A percentile compares a stretch with the other conserved stretches of the same genome.
phyloP scores from a whole-genome alignment of 2,329 filamentous ascomycete genomes.

The Domatiomyces globalis region DNA sequence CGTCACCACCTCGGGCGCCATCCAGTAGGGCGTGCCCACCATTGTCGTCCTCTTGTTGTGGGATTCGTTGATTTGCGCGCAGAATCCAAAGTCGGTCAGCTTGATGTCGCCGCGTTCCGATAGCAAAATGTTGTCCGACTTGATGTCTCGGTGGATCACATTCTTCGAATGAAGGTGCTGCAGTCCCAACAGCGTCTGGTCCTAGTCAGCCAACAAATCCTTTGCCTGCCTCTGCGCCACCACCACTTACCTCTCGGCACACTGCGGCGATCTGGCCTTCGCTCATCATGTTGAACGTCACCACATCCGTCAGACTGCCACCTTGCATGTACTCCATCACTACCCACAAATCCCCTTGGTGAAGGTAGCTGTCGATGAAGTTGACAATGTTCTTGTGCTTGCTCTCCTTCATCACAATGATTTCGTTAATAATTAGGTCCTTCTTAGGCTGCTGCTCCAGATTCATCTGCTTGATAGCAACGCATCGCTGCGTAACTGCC shows the following conservation, averaged over 20 bases:
- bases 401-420: constrained; percentile 97
- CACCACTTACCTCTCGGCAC: constrained; percentile 57
- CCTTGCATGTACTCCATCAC: constrained; percentile 99
- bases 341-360: constrained; percentile 85
- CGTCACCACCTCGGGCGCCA: constrained; percentile 98
- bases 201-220: constrained; percentile 12
- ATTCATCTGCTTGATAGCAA: constrained; percentile 99
- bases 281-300: constrained; percentile 98
- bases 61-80: constrained; percentile 91
- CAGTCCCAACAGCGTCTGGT: constrained; percentile 65
- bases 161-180: constrained; percentile 95
- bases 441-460: constrained; percentile 97
- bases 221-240: constrained; percentile 2
- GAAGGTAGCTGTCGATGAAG: constrained; percentile 93
- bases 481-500: constrained; percentile 65
- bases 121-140: constrained; percentile 93
- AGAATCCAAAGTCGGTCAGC: constrained; percentile 98
- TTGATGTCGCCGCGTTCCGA: constrained; percentile 95
- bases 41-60: constrained; percentile 97
- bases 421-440: constrained; percentile 97
- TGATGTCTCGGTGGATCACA: constrained; percentile 97
- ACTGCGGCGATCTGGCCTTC: constrained; percentile 95
- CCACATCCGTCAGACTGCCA: constrained; percentile 90
- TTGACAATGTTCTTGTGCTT: constrained; percentile 98
- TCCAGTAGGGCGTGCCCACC: constrained; percentile 99